Evolutionary conservation across 495 filamentous ascomycete genomes (phyloP), one percentile per base, ranked within the genome.

Genomic region (Thermothielavioides terrestris): DNA sequence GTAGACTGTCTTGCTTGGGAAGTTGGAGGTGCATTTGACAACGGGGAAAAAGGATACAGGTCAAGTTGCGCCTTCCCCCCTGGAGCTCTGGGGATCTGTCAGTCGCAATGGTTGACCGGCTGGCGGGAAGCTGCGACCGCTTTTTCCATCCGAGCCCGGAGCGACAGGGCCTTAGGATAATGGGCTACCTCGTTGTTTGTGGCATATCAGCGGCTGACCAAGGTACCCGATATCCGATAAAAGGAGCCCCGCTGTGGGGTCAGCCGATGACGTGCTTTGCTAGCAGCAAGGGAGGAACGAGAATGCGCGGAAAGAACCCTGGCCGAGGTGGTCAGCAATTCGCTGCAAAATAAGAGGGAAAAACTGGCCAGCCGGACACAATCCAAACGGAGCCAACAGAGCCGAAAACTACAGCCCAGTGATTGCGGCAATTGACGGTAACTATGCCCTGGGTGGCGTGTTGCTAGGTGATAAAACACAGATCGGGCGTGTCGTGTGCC

Each of bases 81-180:
- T 10, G 36, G 36, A 18, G 2, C 1, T 38, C 17, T 6, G 36
- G 36, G 14, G 15, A n/a, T 27, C 18, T 14, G 26, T 41, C 35
- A 23, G 2, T 25, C 4, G 11, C 4, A 27, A 17, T 31, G 31
- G 25, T 15, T 18, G 49, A 35, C 39, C 22, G 25, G 32, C 12
- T 34, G 21, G 25, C 41, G n/a, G n/a, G n/a, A n/a, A n/a, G n/a
- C n/a, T n/a, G n/a, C 60, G 57, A 63, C 60, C 57, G 57, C 60
- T 44, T 46, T 54, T 60, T 58, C 34, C 46, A 48, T 54, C 57
- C 60, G 60, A 60, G 49, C 28, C 38, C 60, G 60, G 60, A 60
- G 54, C 34, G 17, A 42, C 14, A 17, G 12, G 22, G 21, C 30
- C 3, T 1, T 25, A 22, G 6, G 25, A 42, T 55, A 53, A 26